These are phyloP conservation scores for Ziziphus jujuba DNA, from an alignment of 306 rosid genomes.

Conservation along the genomic window DNA sequence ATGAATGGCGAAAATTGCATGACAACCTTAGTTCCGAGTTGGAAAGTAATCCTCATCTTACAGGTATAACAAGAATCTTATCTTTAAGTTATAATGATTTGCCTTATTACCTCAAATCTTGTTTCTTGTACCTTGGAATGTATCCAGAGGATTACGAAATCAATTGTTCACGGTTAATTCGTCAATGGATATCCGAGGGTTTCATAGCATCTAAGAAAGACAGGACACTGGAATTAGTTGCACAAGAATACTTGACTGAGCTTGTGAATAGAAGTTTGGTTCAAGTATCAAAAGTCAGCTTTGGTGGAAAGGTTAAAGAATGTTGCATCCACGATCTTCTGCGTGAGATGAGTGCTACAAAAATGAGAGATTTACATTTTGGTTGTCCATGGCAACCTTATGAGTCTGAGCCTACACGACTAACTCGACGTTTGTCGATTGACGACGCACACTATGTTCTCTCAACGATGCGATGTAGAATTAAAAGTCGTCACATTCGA, in stretches of 20 bases:
- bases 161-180: conserved; percentile 13
- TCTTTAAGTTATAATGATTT: conserved; percentile 29
- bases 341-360: neutral
- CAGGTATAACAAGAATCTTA: neutral
- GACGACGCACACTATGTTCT: too few species aligned
- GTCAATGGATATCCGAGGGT: conserved; percentile 42
- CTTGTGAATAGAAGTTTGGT: conserved; percentile 34
- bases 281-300: neutral
- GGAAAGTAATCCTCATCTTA: neutral
- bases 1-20: conserved; percentile 25
- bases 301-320: neutral
- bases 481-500: neutral
- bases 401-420: neutral
- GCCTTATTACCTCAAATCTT: conserved; percentile 8
- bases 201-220: conserved; percentile 6
- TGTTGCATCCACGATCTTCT: neutral
- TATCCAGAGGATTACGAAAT: conserved; percentile 37
- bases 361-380: neutral
- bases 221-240: conserved; percentile 26
- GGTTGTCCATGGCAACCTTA: neutral
- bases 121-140: conserved; percentile 26
- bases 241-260: conserved; percentile 22
- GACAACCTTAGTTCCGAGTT: conserved; percentile 17
- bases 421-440: neutral
- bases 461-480: neutral